Percentiles rank a stretch among this genome's conserved stretches.
Conservation (phyloP, 768 basidiomycete genomes). For the Cubamyces sp. region DNA sequence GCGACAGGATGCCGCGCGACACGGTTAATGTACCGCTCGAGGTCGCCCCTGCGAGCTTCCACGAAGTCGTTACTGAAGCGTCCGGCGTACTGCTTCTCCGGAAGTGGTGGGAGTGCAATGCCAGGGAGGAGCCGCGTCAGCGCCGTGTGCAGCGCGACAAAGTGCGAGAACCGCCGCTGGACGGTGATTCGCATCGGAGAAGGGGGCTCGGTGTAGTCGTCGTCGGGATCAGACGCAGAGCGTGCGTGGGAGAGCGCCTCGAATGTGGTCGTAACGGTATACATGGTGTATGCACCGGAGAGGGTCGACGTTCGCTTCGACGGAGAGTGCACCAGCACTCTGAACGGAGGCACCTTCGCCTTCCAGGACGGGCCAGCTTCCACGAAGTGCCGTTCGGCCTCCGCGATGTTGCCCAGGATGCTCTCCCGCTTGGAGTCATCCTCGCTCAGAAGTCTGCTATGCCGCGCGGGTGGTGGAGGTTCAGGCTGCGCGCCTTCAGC, state of each 20-base stretch:
- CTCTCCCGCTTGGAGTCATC: slow-evolving; percentile 28
- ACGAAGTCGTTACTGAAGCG: slow-evolving; percentile 82
- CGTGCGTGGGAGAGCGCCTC: slow-evolving; percentile 33
- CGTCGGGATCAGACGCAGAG: slow-evolving; percentile 15
- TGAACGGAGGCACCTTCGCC: slow-evolving; percentile 71
- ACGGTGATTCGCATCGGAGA: slow-evolving; percentile 69
- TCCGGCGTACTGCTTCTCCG: slow-evolving; percentile 84
- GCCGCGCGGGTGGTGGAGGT: slow-evolving; percentile 32
- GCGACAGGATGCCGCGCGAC: slow-evolving; percentile 78
- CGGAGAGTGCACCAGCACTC: slow-evolving; percentile 78
- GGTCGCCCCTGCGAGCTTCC: slow-evolving; percentile 77
- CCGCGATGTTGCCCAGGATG: slow-evolving; percentile 31
- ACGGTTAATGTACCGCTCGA: slow-evolving; percentile 76
- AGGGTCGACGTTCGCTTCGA: slow-evolving; percentile 70
- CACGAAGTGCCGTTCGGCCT: slow-evolving; percentile 72
- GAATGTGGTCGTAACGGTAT: slow-evolving; percentile 79
- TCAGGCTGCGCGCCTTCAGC: slow-evolving; percentile 38
- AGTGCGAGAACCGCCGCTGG: slow-evolving; percentile 83
- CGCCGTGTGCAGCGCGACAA: slow-evolving; percentile 75
- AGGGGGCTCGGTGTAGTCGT: slow-evolving; percentile 24
- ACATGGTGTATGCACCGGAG: slow-evolving; percentile 75
- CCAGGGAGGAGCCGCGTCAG: slow-evolving; percentile 72
- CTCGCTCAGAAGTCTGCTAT: slow-evolving; percentile 43
- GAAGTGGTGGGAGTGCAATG: slow-evolving; percentile 78
- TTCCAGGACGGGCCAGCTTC: slow-evolving; percentile 76